Base-by-base conservation (phyloP, 2,329 filamentous ascomycete genomes). In the Myriosclerotinia duriaeana region DNA sequence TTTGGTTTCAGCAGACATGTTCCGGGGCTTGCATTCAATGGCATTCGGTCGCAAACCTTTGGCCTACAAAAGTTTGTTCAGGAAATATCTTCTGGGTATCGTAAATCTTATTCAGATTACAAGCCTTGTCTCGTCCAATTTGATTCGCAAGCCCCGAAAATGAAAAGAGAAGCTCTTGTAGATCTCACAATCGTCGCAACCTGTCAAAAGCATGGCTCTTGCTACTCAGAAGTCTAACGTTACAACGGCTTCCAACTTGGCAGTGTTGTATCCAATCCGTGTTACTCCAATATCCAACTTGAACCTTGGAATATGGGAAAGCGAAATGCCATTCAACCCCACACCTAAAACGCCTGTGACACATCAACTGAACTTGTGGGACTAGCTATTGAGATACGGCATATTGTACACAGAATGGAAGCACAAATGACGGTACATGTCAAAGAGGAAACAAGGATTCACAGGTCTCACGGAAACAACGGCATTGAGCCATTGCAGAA, bases 41-140 rank as follows among this genome's bases (percentile, higher is more conserved):
- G 14, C 22, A 9, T 5, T 30, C 15, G 12, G 9, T 30, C 1
- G 4, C 1, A 11, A 30, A 20, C 11, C 14, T 44, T 17, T 6
- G 2, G 12, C 14, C 8, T 15, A 4, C 1, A 17, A 9, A 30
- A 30, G 30, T 2, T 42, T 6, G 4, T 20, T 17, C 22, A 11
- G 38, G 6, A 34, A 34, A 34, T 40, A 2, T 40, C 12, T 40
- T 40, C 40, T 20, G 30, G 54, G 15, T 38, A 12, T 17, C 20
- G 1, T 22, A 17, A 26, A n/a, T 20, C 1, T 30, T 15, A 12
- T 56, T 40, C 38, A 20, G 9, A 30, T 26, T 8, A 56, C 14
- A 5, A 20, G 14, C 8, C 8, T 30, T 6, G 1, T 6, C 0
- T 30, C n/a, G 26, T 11, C 14, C 7, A 9, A 3, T 4, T 5